Percentiles rank a stretch among this genome's conserved stretches.
Conservation (phyloP, 176 grass and related monocot species). For the Eleusine coracana region DNA sequence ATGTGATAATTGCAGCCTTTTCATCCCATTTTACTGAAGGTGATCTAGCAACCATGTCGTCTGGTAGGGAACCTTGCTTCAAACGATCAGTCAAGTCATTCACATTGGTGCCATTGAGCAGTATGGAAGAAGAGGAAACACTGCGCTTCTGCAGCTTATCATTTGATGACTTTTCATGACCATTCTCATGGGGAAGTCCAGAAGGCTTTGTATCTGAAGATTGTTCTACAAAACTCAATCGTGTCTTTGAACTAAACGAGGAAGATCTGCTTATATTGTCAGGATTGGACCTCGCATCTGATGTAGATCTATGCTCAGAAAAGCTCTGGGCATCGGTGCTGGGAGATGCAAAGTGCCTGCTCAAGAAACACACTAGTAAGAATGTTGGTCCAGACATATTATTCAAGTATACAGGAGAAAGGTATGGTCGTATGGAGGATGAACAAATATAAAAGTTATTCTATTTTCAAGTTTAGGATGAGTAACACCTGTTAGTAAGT, state of each 20-base stretch:
- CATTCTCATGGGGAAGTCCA: constrained; percentile 48
- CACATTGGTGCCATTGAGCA: constrained; percentile 34
- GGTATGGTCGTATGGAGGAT: not conserved
- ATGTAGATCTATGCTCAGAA: constrained; percentile 73
- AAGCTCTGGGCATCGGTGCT: constrained; percentile 65
- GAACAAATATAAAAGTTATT: constrained; percentile 3
- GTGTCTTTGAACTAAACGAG: constrained; percentile 77
- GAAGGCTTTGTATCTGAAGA: constrained; percentile 57
- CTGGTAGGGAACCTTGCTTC: constrained; percentile 46
- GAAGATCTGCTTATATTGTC: constrained; percentile 88
- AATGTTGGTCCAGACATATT: constrained; percentile 15
- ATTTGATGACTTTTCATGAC: constrained; percentile 44
- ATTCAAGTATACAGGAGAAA: constrained; percentile 11
- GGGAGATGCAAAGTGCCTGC: constrained; percentile 70
- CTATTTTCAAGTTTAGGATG: constrained; percentile 17
- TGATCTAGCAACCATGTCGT: constrained; percentile 42
- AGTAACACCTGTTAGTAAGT: constrained; percentile 66
- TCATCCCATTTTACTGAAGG: constrained; percentile 81
- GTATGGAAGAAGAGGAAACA: constrained; percentile 28
- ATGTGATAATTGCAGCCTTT: constrained; percentile 69
- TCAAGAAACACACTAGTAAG: constrained; percentile 39
- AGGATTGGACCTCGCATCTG: constrained; percentile 63
- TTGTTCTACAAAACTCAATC: constrained; percentile 63
- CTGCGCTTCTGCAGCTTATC: constrained; percentile 35
- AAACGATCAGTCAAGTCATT: constrained; percentile 35